phyloP scores from a whole-genome alignment of 2,329 filamentous ascomycete genomes.

The Lomentospora prolificans region DNA sequence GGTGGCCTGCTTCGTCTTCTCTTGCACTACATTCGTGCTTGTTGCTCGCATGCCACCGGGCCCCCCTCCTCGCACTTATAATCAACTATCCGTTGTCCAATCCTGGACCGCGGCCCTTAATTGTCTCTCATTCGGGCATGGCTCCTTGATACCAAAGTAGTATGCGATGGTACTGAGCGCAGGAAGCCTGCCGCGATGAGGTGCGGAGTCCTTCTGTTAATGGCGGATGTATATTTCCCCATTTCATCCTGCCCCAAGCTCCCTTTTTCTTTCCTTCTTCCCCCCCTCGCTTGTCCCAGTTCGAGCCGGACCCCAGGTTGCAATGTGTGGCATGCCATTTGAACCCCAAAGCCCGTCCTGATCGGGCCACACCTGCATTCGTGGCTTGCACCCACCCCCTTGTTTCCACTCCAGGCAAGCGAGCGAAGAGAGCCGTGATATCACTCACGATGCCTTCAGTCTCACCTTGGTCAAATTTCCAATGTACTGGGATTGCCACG shows the following conservation, averaged over 20 bases:
- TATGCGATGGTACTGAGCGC: neutral
- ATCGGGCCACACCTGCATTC: neutral
- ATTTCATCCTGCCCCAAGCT: conserved; percentile 1
- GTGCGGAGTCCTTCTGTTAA: neutral
- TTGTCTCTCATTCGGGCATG: neutral
- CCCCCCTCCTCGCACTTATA: too few species aligned
- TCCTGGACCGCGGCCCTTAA: neutral
- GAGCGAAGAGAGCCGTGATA: neutral
- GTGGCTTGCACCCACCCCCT: neutral
- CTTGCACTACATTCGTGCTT: too few species aligned
- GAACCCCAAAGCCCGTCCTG: neutral
- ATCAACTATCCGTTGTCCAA: neutral
- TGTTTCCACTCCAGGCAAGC: neutral
- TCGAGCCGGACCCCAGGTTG: neutral
- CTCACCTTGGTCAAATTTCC: neutral
- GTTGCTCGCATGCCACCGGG: too few species aligned
- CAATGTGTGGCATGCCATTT: neutral
- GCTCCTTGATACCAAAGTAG: neutral
- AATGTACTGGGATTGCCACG: neutral
- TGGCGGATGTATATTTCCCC: conserved; percentile 6
- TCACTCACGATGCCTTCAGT: neutral
- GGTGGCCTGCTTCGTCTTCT: too few species aligned
- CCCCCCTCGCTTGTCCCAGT: neutral
- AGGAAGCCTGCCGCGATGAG: neutral
- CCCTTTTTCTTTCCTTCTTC: neutral